phyloP scores from a whole-genome alignment of 805 yeast species.

The Lachancea cidri region DNA sequence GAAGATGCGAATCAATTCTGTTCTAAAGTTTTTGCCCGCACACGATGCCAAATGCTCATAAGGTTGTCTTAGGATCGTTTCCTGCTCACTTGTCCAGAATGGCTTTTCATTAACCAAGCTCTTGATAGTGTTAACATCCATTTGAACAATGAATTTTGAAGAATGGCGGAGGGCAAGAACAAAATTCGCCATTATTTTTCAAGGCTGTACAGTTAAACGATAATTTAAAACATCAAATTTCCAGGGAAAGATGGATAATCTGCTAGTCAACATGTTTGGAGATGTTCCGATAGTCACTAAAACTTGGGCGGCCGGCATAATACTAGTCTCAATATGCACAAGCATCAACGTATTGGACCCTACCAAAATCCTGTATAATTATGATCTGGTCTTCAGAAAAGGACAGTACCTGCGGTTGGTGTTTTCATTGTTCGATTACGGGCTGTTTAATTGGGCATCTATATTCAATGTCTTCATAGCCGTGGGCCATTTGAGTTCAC shows the following conservation, averaged over 20 bases:
- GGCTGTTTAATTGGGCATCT: conserved; percentile 26
- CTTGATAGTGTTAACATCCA: conserved; percentile 1
- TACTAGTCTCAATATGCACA: conserved; percentile 33
- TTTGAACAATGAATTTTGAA: background rate
- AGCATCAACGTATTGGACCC: conserved; percentile 31
- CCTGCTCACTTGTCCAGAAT: conserved; percentile 5
- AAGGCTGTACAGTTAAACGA: background rate
- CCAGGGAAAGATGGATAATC: conserved; percentile 23
- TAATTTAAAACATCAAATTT: background rate
- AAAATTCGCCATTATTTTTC: background rate
- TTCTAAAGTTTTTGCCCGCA: conserved; percentile 55
- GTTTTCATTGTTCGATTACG: conserved; percentile 37
- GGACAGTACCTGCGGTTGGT: conserved; percentile 36
- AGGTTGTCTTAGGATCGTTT: conserved; percentile 33
- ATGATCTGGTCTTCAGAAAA: conserved; percentile 36
- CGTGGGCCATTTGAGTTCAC: conserved; percentile 20
- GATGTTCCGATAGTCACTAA: conserved; percentile 40
- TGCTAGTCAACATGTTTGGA: conserved; percentile 23
- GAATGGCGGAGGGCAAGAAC: background rate
- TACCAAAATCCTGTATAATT: conserved; percentile 33
- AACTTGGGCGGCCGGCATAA: conserved; percentile 34
- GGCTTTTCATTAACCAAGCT: conserved; percentile 2
- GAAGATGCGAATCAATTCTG: conserved; percentile 46
- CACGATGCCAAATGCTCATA: conserved; percentile 44
- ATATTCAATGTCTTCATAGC: conserved; percentile 20